Conservation (phyloP, 495 filamentous ascomycete species). For the Trichoderma erinaceum region DNA sequence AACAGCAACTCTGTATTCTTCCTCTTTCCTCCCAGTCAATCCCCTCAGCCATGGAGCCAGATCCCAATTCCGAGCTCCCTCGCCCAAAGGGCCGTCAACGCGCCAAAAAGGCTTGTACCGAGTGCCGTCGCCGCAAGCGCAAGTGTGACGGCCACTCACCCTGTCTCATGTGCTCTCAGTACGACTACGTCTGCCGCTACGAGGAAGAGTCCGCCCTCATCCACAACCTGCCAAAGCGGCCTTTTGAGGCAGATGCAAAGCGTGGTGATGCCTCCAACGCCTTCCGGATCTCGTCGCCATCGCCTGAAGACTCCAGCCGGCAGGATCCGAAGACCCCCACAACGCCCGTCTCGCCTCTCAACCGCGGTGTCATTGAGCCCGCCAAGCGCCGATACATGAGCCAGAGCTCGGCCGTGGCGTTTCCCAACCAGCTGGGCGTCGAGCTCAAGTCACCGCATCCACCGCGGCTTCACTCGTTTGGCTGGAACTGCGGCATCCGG, state of each 20-base stretch:
- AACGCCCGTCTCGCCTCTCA: neutral
- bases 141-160: constrained; percentile 12
- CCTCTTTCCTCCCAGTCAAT: no score
- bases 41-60: no score
- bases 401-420: constrained; percentile 6
- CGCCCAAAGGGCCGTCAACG: neutral
- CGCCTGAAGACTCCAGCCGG: neutral
- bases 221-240: neutral
- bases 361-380: neutral
- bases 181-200: constrained; percentile 1
- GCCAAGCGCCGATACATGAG: neutral
- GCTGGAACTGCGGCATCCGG: constrained; percentile 2
- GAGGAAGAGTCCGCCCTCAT: neutral
- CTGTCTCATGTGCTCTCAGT: constrained; percentile 9
- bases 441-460: neutral
- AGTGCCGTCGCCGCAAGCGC: constrained; percentile 13
- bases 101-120: constrained; percentile 1
- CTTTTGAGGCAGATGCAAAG: neutral
- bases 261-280: neutral
- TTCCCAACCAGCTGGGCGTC: constrained; percentile 8
- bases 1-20: no score
- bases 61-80: neutral
- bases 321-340: neutral
- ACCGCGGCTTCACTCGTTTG: neutral
- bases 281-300: neutral